Evolutionary conservation across 495 filamentous ascomycete genomes (phyloP), one percentile per base, ranked within the genome.

Genomic region (Hypomontagnella submonticulosa): DNA sequence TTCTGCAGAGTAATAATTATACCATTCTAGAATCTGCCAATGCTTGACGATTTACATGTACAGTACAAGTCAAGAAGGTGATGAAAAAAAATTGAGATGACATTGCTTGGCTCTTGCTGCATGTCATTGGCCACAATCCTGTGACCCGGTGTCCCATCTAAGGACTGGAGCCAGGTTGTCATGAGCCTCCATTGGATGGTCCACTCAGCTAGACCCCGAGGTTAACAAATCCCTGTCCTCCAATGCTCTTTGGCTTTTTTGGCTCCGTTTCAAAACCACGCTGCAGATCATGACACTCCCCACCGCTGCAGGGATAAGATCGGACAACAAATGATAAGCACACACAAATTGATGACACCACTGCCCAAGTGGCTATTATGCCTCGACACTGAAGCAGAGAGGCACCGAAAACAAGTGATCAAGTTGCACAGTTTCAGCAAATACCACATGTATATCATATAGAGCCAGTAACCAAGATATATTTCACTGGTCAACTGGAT

Each of bases 161-260:
- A 64, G 32, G n/a, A 41, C 34, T 1, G 13, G 46, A 23, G 55
- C 54, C 6, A 41, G 60, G 61, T 15, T 37, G 18, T 56, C 37
- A 61, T 32, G 61, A 65, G 36, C 37, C 51, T 46, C 30, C 33
- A 69, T 69, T 69, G 66, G 66, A 18, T 54, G 53, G 33, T 52
- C 4, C 16, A 27, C 23, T 40, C 41, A 57, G 16, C 16, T 32
- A 47, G 52, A 49, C 36, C 44, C 61, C 53, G 20, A 58, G 30
- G 42, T 33, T 30, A 47, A 11, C 23, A 40, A n/a, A 44, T 30
- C 66, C 61, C 57, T 61, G 57, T 66, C 12, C n/a, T 57, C 52
- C 10, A 41, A 65, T 42, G 41, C 47, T 55, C 37, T 44, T 61
- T 69, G 59, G 66, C 48, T 43, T 48, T 30, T 44, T 61, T 69